Evolutionary conservation across 108 stramenopile species (phyloP).

Genomic region (Cyclotella choctawhatcheeana): DNA sequence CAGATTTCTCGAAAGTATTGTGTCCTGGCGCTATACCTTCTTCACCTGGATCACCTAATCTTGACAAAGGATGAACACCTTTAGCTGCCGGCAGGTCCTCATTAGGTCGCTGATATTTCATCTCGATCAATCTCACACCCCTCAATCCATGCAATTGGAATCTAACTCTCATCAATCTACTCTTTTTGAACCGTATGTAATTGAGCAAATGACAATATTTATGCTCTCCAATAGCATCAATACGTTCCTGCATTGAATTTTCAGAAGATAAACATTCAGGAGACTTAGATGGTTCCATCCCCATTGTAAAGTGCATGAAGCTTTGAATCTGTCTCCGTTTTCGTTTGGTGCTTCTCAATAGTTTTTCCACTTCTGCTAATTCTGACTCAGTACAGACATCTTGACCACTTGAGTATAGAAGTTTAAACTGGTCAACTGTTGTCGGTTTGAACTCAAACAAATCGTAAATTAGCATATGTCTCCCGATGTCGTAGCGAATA

Average conservation of each 20-base stretch:
- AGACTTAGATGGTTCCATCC: background rate
- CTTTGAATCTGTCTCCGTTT: slow-evolving; percentile 6
- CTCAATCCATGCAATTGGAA: slow-evolving; percentile 5
- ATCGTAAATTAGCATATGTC: slow-evolving; percentile 7
- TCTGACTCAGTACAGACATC: slow-evolving; percentile 2
- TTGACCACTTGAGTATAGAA: background rate
- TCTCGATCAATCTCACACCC: background rate
- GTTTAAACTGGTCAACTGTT: background rate
- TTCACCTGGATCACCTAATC: slow-evolving; percentile 4
- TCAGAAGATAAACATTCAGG: background rate
- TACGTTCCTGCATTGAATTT: background rate
- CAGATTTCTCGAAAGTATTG: slow-evolving; percentile 10
- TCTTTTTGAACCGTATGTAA: slow-evolving; percentile 1
- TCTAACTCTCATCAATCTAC: background rate
- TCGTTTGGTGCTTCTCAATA: background rate
- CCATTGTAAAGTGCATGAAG: background rate
- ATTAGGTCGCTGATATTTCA: background rate
- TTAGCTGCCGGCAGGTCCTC: background rate
- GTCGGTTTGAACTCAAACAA: slow-evolving; percentile 12
- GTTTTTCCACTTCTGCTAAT: background rate
- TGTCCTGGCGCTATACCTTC: background rate
- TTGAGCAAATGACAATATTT: slow-evolving; percentile 11
- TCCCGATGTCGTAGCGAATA: slow-evolving; percentile 2
- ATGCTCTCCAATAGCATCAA: background rate
- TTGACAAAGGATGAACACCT: background rate